Evolutionary conservation across 2,329 filamentous ascomycete species (phyloP).

Genomic region (Monosporascus sp.): DNA sequence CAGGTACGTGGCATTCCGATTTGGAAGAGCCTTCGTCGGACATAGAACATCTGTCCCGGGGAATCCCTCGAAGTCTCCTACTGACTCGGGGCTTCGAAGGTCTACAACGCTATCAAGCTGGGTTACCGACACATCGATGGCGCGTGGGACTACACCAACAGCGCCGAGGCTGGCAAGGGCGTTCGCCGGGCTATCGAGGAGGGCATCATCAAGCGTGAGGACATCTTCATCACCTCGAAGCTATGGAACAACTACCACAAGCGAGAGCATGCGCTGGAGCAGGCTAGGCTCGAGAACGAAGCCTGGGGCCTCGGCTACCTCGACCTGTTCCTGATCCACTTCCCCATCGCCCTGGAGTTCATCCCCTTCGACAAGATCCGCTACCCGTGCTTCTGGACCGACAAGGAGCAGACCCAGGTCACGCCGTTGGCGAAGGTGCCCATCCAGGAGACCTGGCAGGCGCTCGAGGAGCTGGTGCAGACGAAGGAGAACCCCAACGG

Average conservation of each 20-base stretch:
- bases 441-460: constrained; percentile 77
- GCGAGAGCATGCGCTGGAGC: constrained; percentile 56
- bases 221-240: constrained; percentile 65
- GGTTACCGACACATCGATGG: constrained; percentile 50
- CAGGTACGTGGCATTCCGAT: constrained; percentile 51
- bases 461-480: constrained; percentile 71
- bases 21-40: not conserved
- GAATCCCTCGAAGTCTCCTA: constrained; percentile 29
- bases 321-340: constrained; percentile 68
- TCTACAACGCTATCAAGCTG: constrained; percentile 58
- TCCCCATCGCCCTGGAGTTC: constrained; percentile 40
- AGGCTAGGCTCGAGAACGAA: constrained; percentile 56
- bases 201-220: constrained; percentile 56
- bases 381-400: constrained; percentile 33
- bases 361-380: constrained; percentile 35
- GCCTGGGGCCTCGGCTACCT: constrained; percentile 62
- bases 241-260: constrained; percentile 62
- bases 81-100: constrained; percentile 30
- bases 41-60: not conserved
- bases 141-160: constrained; percentile 58
- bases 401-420: constrained; percentile 43
- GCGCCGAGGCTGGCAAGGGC: constrained; percentile 60
- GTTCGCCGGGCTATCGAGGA: constrained; percentile 53
- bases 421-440: constrained; percentile 55
- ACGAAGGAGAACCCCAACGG: constrained; percentile 48